These are phyloP conservation scores for Colletotrichum sp. DNA, from an alignment of 2,329 filamentous ascomycete genomes.

Conservation along the genomic window DNA sequence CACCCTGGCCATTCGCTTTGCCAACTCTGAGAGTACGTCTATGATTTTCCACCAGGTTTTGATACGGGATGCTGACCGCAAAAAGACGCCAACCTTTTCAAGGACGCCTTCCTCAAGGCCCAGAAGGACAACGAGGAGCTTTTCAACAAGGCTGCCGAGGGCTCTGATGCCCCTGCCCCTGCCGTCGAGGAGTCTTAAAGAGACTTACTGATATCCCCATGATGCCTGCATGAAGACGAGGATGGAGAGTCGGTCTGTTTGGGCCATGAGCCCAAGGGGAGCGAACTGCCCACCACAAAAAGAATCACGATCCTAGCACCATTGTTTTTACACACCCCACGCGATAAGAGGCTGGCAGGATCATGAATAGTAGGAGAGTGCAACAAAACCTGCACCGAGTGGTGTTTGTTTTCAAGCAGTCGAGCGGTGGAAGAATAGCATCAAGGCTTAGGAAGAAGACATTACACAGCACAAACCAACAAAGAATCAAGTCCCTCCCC, in stretches of 20 bases:
- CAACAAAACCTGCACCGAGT: constrained; percentile 19
- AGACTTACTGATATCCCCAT: not conserved
- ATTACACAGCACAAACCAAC: constrained; percentile 14
- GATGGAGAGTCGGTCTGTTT: not conserved
- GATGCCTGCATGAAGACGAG: not conserved
- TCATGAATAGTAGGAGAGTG: constrained; percentile 13
- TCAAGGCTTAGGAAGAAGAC: constrained; percentile 21
- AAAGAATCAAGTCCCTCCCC: constrained; percentile 12
- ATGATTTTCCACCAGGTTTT: not conserved
- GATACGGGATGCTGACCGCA: constrained; percentile 27
- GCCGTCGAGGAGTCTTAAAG: constrained; percentile 8
- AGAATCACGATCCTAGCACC: constrained; percentile 12
- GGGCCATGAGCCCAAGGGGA: not conserved
- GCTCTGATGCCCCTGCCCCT: constrained; percentile 28
- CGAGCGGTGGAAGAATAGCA: constrained; percentile 15
- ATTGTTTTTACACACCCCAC: constrained; percentile 11
- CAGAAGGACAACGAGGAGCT: constrained; percentile 94
- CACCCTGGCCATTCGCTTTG: constrained; percentile 96
- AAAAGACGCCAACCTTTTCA: constrained; percentile 93
- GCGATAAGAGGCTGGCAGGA: constrained; percentile 5
- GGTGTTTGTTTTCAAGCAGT: constrained; percentile 18
- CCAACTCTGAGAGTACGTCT: constrained; percentile 91
- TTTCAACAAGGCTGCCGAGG: constrained; percentile 60
- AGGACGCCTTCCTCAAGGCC: constrained; percentile 95
- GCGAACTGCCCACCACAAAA: not conserved